Evolutionary conservation across 768 basidiomycete genomes (phyloP).

Genomic region (Rossbeevera mucosa): DNA sequence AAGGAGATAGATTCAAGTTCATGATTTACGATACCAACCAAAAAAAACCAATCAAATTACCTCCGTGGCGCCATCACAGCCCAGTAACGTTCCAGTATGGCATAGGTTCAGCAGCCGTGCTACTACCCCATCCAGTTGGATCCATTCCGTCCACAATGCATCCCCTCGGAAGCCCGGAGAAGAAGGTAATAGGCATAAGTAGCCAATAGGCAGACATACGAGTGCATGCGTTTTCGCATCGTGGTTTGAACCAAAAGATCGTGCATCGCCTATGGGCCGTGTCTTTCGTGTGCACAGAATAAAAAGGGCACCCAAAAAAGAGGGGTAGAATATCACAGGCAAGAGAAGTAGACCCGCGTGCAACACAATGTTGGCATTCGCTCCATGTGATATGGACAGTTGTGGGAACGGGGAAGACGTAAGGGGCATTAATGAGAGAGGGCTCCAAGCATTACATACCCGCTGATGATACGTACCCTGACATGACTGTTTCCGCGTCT

Average conservation of each 20-base stretch:
- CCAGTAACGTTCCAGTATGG: neutral
- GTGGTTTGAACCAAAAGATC: neutral
- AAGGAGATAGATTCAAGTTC: neutral
- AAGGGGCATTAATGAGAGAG: conserved; percentile 2
- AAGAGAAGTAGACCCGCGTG: conserved; percentile 8
- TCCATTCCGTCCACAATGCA: neutral
- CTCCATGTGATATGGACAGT: conserved; percentile 10
- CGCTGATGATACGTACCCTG: neutral
- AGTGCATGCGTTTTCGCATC: conserved; percentile 9
- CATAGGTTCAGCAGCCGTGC: neutral
- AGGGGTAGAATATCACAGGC: neutral
- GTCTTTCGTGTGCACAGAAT: neutral
- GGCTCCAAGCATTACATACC: neutral
- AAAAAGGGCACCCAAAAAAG: neutral
- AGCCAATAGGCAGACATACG: neutral
- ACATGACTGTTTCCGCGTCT: conserved; percentile 2
- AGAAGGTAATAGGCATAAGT: conserved; percentile 6
- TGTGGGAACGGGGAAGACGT: conserved; percentile 10
- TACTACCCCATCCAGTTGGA: neutral
- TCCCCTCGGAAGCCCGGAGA: conserved; percentile 22
- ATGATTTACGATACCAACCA: neutral
- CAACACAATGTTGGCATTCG: conserved; percentile 1
- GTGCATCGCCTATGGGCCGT: conserved; percentile 6
- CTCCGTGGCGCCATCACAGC: neutral
- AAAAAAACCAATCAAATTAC: neutral